phyloP scores from a whole-genome alignment of 2,329 filamentous ascomycete species.

The Massarina eburnea region DNA sequence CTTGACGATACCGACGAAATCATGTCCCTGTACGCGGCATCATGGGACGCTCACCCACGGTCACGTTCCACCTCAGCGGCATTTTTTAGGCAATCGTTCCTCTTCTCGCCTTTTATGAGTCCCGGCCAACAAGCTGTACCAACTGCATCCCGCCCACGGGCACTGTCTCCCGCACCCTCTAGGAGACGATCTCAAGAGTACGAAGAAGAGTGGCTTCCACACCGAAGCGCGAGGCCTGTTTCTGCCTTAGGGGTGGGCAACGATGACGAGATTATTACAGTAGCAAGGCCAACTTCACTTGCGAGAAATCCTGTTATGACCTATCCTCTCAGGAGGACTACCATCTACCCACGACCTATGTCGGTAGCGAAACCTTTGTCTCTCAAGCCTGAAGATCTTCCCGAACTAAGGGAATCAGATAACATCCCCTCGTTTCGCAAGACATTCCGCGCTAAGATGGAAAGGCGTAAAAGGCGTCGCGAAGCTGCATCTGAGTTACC shows the following conservation, averaged over 20 bases:
- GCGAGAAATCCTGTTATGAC: not conserved
- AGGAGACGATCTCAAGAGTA: not conserved
- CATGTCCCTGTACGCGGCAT: conserved; percentile 18
- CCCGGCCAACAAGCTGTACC: not conserved
- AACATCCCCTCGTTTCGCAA: conserved; percentile 4
- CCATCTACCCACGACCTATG: not conserved
- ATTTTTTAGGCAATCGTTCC: conserved; percentile 10
- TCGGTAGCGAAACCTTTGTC: not conserved
- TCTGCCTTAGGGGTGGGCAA: not conserved
- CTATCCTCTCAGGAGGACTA: not conserved
- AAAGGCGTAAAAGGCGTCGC: not conserved
- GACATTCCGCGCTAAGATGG: conserved; percentile 5
- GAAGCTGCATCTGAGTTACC: not conserved
- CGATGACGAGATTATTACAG: not conserved
- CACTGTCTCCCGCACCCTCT: not conserved
- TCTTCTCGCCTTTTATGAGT: conserved; percentile 10
- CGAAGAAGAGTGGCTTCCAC: not conserved
- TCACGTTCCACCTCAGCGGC: not conserved
- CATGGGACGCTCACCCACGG: conserved; percentile 11
- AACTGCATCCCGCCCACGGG: not conserved
- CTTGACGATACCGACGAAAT: conserved; percentile 17
- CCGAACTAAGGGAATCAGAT: not conserved
- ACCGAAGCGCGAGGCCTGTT: not conserved
- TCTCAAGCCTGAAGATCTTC: not conserved
- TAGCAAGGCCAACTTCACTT: not conserved